Evolutionary conservation across 2,329 filamentous ascomycete species (phyloP).

Genomic region (Cercospora zeina): DNA sequence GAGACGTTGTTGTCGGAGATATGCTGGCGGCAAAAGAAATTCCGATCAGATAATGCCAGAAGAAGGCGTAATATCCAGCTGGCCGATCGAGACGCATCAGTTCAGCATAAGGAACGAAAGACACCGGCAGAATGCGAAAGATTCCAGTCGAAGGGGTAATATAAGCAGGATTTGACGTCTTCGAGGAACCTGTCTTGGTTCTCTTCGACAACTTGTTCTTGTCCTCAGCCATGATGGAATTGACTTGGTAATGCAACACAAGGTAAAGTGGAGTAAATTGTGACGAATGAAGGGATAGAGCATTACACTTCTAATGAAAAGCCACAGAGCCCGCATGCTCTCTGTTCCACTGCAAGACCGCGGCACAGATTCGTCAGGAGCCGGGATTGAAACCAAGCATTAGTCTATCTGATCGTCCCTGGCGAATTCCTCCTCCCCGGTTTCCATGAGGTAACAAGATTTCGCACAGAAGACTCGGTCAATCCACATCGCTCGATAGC

Average conservation of each 20-base stretch:
- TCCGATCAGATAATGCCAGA: constrained; percentile 23
- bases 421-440: neutral
- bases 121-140: constrained; percentile 15
- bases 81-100: constrained; percentile 22
- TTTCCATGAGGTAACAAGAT: neutral
- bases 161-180: constrained; percentile 5
- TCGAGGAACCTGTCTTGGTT: neutral
- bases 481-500: neutral
- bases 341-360: neutral
- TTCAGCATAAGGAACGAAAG: constrained; percentile 21
- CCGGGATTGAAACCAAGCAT: neutral
- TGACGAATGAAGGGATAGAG: neutral
- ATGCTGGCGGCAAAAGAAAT: constrained; percentile 20
- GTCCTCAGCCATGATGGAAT: neutral
- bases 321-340: neutral
- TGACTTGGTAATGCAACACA: neutral
- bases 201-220: neutral
- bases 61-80: constrained; percentile 23
- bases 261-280: neutral
- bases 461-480: no score
- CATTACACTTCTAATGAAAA: neutral
- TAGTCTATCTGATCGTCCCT: neutral
- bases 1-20: neutral
- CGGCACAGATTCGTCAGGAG: neutral
- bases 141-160: constrained; percentile 13